Base-by-base conservation (phyloP, 768 basidiomycete species). In the Russula ochroleuca region DNA sequence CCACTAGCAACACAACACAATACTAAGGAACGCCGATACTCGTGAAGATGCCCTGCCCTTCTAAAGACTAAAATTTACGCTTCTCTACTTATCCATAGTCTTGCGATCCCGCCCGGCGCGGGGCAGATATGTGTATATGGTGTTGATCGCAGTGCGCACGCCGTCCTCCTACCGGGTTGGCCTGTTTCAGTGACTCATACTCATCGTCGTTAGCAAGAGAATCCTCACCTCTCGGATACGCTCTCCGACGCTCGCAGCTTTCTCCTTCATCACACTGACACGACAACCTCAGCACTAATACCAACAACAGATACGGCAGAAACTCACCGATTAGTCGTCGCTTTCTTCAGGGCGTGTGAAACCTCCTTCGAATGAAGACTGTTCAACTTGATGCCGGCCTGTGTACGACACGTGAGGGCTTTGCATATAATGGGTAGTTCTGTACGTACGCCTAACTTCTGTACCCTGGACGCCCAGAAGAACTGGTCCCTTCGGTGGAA, bases 401-500 rank as follows among this genome's bases (percentile, higher is more conserved):
- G 54, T 11, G 37, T 14, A 55, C 35, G 41, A 25, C 5, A 25
- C 47, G 14, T 50, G 8, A 63, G 56, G 15, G 13, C n/a, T 47
- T 38, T 48, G 50, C 10, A 37, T 37, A 8, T 14, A 11, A 53
- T 15, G 45, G 40, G 49, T 15, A 4, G n/a, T 19, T 31, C 35
- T 59, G 47, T 51, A 71, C 81, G 57, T 63, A 83, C 85, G 53
- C 82, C 85, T 25, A 88, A 78, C 64, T 79, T 80, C 67, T 85
- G 82, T 17, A 86, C 84, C 41, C 84, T 73, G 9, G 78, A 78
- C 1, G 83, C 85, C 85, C 85, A 85, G 73, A 85, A 85, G 69
- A 77, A 85, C 70, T 85, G 85, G 68, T 85, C 85, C 10, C 75
- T 74, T 31, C 53, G 21, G 28, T 67, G 49, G 61, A 58, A 40